Conservation (phyloP, 257 asterid species). For the Cinchona pubescens region DNA sequence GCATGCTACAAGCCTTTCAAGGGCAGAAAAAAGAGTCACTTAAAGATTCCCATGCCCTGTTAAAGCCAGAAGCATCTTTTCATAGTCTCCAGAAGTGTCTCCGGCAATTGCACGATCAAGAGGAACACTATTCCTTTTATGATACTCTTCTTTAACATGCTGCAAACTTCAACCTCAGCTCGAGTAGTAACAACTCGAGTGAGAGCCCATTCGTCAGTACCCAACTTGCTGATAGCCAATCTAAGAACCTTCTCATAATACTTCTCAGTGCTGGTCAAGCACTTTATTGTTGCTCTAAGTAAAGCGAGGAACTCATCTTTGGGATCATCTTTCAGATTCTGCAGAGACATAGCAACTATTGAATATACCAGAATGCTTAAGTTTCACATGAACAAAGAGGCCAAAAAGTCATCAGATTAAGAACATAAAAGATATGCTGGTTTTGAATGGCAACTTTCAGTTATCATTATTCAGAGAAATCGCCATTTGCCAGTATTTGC, state of each 20-base stretch:
- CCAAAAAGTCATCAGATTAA: neutral
- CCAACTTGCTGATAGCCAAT: slow-evolving; percentile 50
- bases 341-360: slow-evolving; percentile 14
- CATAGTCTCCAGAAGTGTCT: slow-evolving; percentile 80
- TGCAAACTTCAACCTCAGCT: slow-evolving; percentile 72
- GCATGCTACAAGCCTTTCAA: neutral
- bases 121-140: slow-evolving; percentile 59
- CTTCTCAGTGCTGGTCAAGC: slow-evolving; percentile 71
- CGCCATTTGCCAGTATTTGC: neutral
- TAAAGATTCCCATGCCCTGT: slow-evolving; percentile 46
- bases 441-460: neutral
- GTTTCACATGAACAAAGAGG: neutral
- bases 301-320: slow-evolving; percentile 53
- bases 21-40: neutral
- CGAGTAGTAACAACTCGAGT: slow-evolving; percentile 80
- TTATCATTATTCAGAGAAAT: neutral
- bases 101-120: slow-evolving; percentile 57
- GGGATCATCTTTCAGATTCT: slow-evolving; percentile 68
- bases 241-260: slow-evolving; percentile 72
- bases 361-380: neutral
- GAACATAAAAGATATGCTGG: neutral
- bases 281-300: slow-evolving; percentile 65
- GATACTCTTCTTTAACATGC: slow-evolving; percentile 65
- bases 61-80: slow-evolving; percentile 67
- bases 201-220: slow-evolving; percentile 80